A percentile compares a stretch with the other conserved stretches of the same genome.
These are phyloP conservation scores for Gossypium davidsonii DNA, from an alignment of 441 rosid species.

Conservation along the genomic window DNA sequence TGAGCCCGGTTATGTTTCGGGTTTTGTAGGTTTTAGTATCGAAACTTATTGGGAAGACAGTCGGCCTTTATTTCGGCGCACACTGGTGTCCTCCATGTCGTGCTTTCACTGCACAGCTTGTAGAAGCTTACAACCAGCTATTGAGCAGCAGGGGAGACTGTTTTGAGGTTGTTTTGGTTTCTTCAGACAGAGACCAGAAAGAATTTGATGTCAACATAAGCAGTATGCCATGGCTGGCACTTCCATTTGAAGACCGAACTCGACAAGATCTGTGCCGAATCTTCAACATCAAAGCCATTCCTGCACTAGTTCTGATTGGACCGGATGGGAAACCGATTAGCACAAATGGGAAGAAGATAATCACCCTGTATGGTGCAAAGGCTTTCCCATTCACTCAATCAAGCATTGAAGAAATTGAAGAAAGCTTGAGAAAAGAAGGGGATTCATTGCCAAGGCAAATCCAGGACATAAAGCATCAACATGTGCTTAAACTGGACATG, in stretches of 20 bases:
- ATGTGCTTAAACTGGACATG: conserved; percentile 64
- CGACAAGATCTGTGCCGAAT: conserved; percentile 63
- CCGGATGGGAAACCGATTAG: conserved; percentile 55
- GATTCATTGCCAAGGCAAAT: conserved; percentile 49
- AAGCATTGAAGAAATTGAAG: conserved; percentile 49
- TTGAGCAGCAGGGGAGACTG: conserved; percentile 18
- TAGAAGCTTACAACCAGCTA: conserved; percentile 49
- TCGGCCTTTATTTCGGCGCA: conserved; percentile 75
- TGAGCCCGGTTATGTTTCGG: background rate
- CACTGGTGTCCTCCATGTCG: conserved; percentile 77
- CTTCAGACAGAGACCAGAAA: conserved; percentile 57
- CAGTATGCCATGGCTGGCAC: conserved; percentile 72
- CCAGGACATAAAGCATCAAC: conserved; percentile 59
- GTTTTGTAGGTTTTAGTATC: conserved; percentile 42
- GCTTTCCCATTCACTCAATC: conserved; percentile 63
- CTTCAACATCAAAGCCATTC: conserved; percentile 61
- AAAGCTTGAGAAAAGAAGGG: conserved; percentile 51
- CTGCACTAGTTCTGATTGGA: conserved; percentile 61
- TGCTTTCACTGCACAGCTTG: conserved; percentile 55
- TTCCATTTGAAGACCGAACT: conserved; percentile 65
- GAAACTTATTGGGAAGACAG: conserved; percentile 61
- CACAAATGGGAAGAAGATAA: conserved; percentile 47
- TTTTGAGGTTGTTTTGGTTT: conserved; percentile 53
- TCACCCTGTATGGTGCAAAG: conserved; percentile 53
- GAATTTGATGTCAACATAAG: conserved; percentile 47